A percentile compares a stretch with the other conserved stretches of the same genome.
These are phyloP conservation scores for Phytophthora rubi DNA, from an alignment of 352 stramenopile genomes.

Conservation along the genomic window DNA sequence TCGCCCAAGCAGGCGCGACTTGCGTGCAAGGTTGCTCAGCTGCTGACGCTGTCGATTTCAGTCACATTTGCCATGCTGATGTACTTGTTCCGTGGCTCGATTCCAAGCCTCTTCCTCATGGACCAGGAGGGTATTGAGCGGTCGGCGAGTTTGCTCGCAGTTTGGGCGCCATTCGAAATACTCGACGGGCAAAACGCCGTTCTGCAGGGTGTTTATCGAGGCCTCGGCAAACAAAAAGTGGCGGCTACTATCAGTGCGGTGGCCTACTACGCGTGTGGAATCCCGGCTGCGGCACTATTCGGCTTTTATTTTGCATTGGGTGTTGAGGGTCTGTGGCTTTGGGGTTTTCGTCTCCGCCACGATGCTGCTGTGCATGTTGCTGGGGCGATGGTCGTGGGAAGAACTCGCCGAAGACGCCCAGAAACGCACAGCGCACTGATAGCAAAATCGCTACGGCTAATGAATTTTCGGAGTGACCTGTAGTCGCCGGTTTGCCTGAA, in stretches of 20 bases:
- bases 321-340: conserved; percentile 75
- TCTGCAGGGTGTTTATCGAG: conserved; percentile 77
- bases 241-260: conserved; percentile 71
- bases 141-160: conserved; percentile 54
- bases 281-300: conserved; percentile 68
- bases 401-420: conserved; percentile 45
- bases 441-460: background rate
- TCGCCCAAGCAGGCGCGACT: conserved; percentile 57
- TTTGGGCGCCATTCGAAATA: conserved; percentile 70
- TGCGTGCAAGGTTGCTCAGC: conserved; percentile 47
- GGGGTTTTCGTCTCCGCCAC: conserved; percentile 40
- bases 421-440: conserved; percentile 29
- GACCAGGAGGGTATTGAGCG: conserved; percentile 43
- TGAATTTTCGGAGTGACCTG: too few species aligned
- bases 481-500: too few species aligned
- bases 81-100: conserved; percentile 43
- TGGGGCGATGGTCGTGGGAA: conserved; percentile 36
- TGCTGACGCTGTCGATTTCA: conserved; percentile 38
- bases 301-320: conserved; percentile 51
- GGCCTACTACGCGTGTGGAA: conserved; percentile 78
- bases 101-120: conserved; percentile 54
- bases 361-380: conserved; percentile 18
- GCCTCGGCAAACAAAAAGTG: conserved; percentile 66
- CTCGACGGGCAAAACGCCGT: conserved; percentile 76
- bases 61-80: conserved; percentile 45